Evolutionary conservation across 2,329 filamentous ascomycete species (phyloP), one percentile per base, ranked within the genome.

Genomic region (Arthroderma sp.): DNA sequence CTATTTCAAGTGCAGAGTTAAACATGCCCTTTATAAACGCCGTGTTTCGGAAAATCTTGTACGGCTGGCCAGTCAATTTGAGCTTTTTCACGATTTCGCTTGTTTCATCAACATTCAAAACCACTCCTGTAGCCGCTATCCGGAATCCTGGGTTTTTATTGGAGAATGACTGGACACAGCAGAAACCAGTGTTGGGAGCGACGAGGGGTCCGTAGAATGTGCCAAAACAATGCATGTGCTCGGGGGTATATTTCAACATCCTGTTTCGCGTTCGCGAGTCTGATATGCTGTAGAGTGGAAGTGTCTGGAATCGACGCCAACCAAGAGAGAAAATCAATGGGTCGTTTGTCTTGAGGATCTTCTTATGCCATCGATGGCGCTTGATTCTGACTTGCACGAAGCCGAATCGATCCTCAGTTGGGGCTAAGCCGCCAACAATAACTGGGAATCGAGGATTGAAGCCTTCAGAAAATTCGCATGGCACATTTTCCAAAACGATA

Each of bases 11-110:
- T 0, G 86, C 75, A 0, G 83, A 82, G 60, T 78, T 87, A 73
- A 98, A 98, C 91, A 98, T 98, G 68, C 94, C 86, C 65, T 91
- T 93, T 68, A 98, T 87, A 62, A 98, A 98, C 34, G 91, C 88
- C 0, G 91, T 98, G 70, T 98, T 98, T 68, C 94, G 94, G 78
- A 93, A 96, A 65, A 96, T 93, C 69, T 96, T 96, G 75, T 91
- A 93, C 1, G 91, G 88, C 40, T 78, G 74, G 48, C 91, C 91
- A 0, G 87, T 95, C 40, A 98, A 77, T 66, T 98, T 98, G 59
- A 98, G 80, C 73, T 98, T 98, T 76, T 98, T 98, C 64, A 98
- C 91, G 53, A 98, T 96, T 62, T 98, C 91, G 3, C 86, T 88
- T 36, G 83, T 86, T 66, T 96, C 88, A 61, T 98, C 91, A 15